A percentile compares a stretch with the other conserved stretches of the same genome.
phyloP scores from a whole-genome alignment of 2,329 filamentous ascomycete genomes.

The Botrytis byssoidea region DNA sequence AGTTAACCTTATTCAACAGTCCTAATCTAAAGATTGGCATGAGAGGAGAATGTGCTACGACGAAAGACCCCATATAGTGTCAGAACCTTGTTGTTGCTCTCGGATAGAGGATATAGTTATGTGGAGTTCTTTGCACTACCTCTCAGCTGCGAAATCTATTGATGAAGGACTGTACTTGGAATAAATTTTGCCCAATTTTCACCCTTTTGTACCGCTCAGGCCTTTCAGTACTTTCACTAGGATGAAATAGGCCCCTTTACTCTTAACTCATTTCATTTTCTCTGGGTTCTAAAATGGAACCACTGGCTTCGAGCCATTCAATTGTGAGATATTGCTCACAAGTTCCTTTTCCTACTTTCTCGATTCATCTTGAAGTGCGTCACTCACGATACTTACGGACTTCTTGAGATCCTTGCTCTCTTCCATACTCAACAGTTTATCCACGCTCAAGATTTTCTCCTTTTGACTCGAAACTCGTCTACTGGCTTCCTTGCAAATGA shows the following conservation, averaged over 20 bases:
- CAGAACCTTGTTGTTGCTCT: not conserved
- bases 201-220: not conserved
- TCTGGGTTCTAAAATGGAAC: not conserved
- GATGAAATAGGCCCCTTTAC: not conserved
- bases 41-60: not conserved
- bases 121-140: not conserved
- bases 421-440: not conserved
- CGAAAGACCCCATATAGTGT: not conserved
- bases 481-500: not conserved
- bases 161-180: not conserved
- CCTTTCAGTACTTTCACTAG: not conserved
- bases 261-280: not conserved
- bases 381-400: not conserved
- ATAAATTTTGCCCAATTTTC: not conserved
- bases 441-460: not conserved
- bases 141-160: not conserved
- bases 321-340: not conserved
- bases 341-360: not conserved
- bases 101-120: not conserved
- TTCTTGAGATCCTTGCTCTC: not conserved
- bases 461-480: not conserved
- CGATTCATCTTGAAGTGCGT: not conserved
- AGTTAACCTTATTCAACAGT: not conserved
- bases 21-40: not conserved
- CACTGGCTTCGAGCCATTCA: not conserved